Evolutionary conservation across 2,329 filamentous ascomycete species (phyloP), one percentile per base, ranked within the genome.

Genomic region (Talaromyces sp.): DNA sequence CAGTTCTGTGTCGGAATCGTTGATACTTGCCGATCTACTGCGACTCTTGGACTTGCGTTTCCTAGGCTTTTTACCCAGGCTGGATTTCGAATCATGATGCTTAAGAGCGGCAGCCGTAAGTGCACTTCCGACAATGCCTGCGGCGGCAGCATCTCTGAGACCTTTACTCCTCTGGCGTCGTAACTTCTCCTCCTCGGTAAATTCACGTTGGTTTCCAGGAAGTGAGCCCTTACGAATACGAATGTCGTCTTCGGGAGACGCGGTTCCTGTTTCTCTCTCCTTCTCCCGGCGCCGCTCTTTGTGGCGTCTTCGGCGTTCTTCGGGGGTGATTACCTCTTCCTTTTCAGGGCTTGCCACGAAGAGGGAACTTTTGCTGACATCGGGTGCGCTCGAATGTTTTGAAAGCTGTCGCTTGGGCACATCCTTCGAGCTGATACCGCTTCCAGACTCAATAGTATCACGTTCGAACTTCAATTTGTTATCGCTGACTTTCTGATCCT

Each of bases 401-500:
- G 83, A 85, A 10, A 84, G 74, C 22, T 80, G 78, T 55, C 81
- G 78, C 48, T 77, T 73, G 33, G 81, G 69, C 15, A 77, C 76
- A 56, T 87, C 85, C 61, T 81, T 80, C 21, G 79, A 80, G 60
- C 77, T 87, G 69, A 75, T 83, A 63, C 74, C 79, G 62, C 85
- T 79, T 1, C 86, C 86, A 56, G 84, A 83, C 65, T 84, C 79
- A 69, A 83, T 78, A n/a, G 53, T 37, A 60, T 85, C 83, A 56
- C 79, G 80, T 31, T 87, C 83, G 33, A 89, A 92, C 59, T 86
- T 87, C 57, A 84, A 84, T 10, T 84, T 84, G 65, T 85, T 87
- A 63, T 88, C 82, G 62, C 87, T 85, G 63, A 88, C 87, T 71
- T 89, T 92, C 70, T 93, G 89, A 68, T 96, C 91, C 66, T 92